These are phyloP conservation scores for Jasminum sambac DNA, from an alignment of 257 asterid genomes.

Conservation along the genomic window DNA sequence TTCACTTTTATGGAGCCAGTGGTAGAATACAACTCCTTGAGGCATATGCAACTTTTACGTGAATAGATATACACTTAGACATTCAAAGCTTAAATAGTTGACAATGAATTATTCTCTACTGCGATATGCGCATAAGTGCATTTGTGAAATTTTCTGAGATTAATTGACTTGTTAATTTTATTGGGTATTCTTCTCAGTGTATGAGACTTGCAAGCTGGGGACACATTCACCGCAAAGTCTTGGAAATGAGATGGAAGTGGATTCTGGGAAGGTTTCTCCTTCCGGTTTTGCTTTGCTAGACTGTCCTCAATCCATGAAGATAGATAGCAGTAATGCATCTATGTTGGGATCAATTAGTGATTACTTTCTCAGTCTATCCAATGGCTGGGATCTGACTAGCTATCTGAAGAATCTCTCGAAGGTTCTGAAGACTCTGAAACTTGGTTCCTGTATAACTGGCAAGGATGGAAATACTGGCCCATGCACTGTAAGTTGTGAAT, in stretches of 20 bases:
- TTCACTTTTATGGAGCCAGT: neutral
- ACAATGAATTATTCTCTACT: neutral
- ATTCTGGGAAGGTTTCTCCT: conserved; percentile 69
- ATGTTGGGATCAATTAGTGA: conserved; percentile 97
- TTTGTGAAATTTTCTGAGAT: conserved; percentile 12
- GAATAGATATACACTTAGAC: neutral
- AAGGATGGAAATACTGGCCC: conserved; percentile 93
- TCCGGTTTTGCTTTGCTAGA: conserved; percentile 92
- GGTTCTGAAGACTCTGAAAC: conserved; percentile 75
- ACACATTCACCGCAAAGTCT: conserved; percentile 82
- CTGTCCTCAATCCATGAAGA: conserved; percentile 98
- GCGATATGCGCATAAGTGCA: neutral
- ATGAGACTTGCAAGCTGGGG: conserved; percentile 95
- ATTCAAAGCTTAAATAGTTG: conserved; percentile 10
- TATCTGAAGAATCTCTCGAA: conserved; percentile 89
- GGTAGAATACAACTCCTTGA: neutral
- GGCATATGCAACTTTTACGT: neutral
- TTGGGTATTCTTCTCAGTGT: conserved; percentile 48
- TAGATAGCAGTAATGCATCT: conserved; percentile 90
- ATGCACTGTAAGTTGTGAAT: conserved; percentile 67
- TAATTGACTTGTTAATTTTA: neutral
- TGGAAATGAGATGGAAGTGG: conserved; percentile 90
- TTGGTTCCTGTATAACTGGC: conserved; percentile 63
- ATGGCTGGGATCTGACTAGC: conserved; percentile 98
- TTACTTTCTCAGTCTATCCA: conserved; percentile 90